Conservation (phyloP, 2,329 filamentous ascomycete species). For the Ophiosphaerella korrae region DNA sequence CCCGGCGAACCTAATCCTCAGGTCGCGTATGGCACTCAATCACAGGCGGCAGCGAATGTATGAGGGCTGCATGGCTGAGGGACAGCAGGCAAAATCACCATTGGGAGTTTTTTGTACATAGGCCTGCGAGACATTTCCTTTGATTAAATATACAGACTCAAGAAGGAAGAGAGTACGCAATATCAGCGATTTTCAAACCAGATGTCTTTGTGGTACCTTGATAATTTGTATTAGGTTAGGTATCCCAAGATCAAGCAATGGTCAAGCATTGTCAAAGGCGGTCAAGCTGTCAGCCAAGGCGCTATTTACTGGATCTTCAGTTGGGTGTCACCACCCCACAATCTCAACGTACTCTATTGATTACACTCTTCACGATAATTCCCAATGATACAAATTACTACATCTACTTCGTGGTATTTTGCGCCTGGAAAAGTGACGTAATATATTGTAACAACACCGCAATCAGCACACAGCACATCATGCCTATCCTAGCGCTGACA, state of each 20-base stretch:
- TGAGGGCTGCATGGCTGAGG: conserved; percentile 15
- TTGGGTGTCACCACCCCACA: neutral
- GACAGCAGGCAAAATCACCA: conserved; percentile 10
- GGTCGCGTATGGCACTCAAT: conserved; percentile 47
- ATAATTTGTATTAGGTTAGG: too few species aligned
- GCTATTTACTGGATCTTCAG: neutral
- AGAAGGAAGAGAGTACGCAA: conserved; percentile 28
- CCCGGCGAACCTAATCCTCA: conserved; percentile 52
- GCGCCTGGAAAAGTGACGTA: conserved; percentile 2
- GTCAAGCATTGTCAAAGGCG: neutral
- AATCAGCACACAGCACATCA: conserved; percentile 25
- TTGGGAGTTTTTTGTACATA: conserved; percentile 36
- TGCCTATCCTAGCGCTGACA: conserved; percentile 68
- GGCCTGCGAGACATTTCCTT: conserved; percentile 28
- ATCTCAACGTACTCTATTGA: neutral
- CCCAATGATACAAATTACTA: neutral
- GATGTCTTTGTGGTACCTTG: too few species aligned
- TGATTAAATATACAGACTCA: conserved; percentile 21
- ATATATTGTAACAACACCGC: too few species aligned
- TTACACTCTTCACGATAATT: neutral
- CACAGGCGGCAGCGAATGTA: conserved; percentile 31
- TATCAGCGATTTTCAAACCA: conserved; percentile 9
- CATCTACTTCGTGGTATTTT: neutral
- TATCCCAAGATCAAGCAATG: neutral
- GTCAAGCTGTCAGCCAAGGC: conserved; percentile 18